phyloP scores from a whole-genome alignment of 2,329 filamentous ascomycete species.

The Sclerotinia subarctica region DNA sequence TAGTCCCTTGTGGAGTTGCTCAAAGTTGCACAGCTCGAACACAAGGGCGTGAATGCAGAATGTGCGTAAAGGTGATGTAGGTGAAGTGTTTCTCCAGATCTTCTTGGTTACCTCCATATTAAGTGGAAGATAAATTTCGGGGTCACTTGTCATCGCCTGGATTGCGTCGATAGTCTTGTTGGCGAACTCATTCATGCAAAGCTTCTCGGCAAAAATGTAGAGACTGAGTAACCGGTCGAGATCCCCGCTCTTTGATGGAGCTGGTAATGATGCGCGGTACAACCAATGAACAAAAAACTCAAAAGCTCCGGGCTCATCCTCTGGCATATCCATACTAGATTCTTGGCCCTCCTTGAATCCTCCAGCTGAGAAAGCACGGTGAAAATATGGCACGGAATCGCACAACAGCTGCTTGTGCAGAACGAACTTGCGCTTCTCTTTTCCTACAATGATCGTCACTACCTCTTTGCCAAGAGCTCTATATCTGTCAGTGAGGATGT shows the following conservation, averaged over 20 bases:
- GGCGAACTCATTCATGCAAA: neutral
- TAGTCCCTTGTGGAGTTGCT: no score
- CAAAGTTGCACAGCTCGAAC: neutral
- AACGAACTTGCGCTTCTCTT: constrained; percentile 24
- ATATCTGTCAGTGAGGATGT: neutral
- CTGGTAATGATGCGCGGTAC: neutral
- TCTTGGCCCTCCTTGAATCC: constrained; percentile 21
- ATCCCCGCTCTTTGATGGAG: neutral
- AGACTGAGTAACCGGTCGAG: neutral
- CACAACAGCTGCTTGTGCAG: constrained; percentile 32
- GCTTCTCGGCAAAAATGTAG: constrained; percentile 18
- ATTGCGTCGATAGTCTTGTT: constrained; percentile 11
- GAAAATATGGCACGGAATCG: constrained; percentile 18
- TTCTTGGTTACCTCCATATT: no score
- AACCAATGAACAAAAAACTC: constrained; percentile 18
- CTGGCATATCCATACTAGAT: constrained; percentile 20
- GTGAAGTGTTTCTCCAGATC: neutral
- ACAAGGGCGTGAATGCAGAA: neutral
- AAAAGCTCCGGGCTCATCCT: constrained; percentile 16
- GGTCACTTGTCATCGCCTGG: neutral
- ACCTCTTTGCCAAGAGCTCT: constrained; percentile 23
- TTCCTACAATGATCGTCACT: constrained; percentile 30
- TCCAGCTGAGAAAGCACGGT: constrained; percentile 17
- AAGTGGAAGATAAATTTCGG: no score
- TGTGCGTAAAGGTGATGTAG: neutral